phyloP scores from a whole-genome alignment of 495 filamentous ascomycete genomes.

The Aspergillus kassunensis region DNA sequence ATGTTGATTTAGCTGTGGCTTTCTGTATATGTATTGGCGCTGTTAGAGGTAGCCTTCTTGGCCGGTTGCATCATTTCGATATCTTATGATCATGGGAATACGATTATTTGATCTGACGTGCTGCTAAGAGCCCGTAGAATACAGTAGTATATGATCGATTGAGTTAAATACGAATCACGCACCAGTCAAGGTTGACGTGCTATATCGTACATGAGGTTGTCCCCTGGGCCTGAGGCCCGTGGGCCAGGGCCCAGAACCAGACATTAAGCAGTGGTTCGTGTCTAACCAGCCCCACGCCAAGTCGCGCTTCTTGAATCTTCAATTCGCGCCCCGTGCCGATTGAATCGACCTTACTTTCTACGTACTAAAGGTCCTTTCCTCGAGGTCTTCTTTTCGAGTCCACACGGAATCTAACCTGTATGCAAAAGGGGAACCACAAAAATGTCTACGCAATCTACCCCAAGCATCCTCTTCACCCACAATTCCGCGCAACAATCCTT shows the following conservation, averaged over 20 bases:
- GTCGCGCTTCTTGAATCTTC: slow-evolving; percentile 9
- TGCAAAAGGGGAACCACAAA: neutral
- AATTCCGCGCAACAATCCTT: slow-evolving; percentile 57
- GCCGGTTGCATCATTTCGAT: no score
- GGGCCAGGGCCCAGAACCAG: no score
- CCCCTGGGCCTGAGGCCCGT: no score
- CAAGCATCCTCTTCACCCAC: slow-evolving; percentile 61
- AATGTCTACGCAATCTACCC: slow-evolving; percentile 61
- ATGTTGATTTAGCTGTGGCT: slow-evolving; percentile 1
- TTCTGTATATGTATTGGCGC: slow-evolving; percentile 12
- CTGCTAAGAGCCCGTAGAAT: no score
- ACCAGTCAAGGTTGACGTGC: no score
- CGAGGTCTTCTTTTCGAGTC: neutral
- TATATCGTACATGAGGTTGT: no score
- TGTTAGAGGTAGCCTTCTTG: slow-evolving; percentile 10
- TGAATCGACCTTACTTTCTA: no score
- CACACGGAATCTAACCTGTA: neutral
- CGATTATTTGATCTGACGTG: no score
- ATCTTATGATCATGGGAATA: no score
- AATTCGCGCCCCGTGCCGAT: slow-evolving; percentile 5
- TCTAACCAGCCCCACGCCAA: slow-evolving; percentile 24
- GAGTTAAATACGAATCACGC: no score
- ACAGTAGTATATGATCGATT: no score
- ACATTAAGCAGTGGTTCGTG: slow-evolving; percentile 35
- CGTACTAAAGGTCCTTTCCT: no score